Evolutionary conservation across 2,329 filamentous ascomycete genomes (phyloP), one percentile per base, ranked within the genome.

Genomic region (Pseudocercospora eumusae): DNA sequence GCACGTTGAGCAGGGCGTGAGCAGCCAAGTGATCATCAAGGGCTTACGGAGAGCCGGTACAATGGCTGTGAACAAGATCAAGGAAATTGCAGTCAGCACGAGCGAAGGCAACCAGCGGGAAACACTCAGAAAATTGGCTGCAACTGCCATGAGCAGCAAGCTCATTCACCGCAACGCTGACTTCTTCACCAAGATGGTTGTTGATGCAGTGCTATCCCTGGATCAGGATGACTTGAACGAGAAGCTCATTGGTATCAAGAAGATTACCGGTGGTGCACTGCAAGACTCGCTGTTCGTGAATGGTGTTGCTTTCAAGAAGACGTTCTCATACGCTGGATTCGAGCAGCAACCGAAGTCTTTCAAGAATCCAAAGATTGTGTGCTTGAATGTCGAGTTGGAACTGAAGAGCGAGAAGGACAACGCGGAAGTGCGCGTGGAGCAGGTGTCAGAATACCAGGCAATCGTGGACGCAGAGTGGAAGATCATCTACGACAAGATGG

Each of bases 401-500:
- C 84, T 99, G 71, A 99, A 99, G 87, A 93, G 91, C 65, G 95
- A 99, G 79, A 99, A 97, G 84, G 95, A 99, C 81, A 99, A 99
- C 74, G 95, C 95, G 63, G 95, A 99, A 82, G 92, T 99, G 66
- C 89, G 95, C 63, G 93, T 99, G 62, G 95, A 98, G 80, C 93
- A 98, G 79, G 95, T 99, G 57, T 96, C 93, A 20, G 95, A 99
- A 80, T 99, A 99, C 82, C 95, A 99, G 81, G 95, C 95, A 66
- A 97, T 99, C 70, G 95, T 99, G 75, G 95, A 99, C 75, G 95
- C 95, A 28, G 95, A 99, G 80, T 99, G 95, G 95, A 92, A 97
- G 79, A 99, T 99, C 75, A 99, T 99, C 78, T 98, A 89, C 86
- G 93, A 97, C 83, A 99, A 99, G 84, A 90, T 99, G 76, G 95